Evolutionary conservation across 1,284 basidiomycete genomes (phyloP).

Genomic region (Apiotrichum montevideense): DNA sequence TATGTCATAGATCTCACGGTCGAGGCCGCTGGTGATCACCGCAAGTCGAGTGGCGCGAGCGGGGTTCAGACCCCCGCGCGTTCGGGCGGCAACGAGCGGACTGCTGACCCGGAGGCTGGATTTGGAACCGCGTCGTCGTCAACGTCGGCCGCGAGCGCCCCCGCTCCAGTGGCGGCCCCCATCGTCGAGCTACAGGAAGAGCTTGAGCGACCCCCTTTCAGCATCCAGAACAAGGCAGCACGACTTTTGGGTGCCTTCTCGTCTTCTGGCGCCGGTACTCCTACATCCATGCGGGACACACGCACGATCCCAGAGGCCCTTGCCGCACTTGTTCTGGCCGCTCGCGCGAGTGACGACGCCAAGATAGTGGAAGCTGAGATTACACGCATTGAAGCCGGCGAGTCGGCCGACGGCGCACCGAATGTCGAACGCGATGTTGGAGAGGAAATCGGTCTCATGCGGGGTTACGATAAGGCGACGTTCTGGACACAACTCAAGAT

Average conservation of each 20-base stretch:
- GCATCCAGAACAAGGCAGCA: constrained; percentile 66
- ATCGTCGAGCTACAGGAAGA: constrained; percentile 3
- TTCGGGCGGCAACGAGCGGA: constrained; percentile 15
- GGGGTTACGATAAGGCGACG: constrained; percentile 74
- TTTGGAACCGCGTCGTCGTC: background rate
- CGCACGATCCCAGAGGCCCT: constrained; percentile 60
- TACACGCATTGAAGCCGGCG: constrained; percentile 48
- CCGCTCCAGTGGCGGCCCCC: background rate
- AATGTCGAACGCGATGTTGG: constrained; percentile 39
- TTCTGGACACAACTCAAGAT: constrained; percentile 88
- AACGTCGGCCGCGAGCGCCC: background rate
- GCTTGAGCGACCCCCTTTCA: constrained; percentile 6
- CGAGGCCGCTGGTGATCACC: constrained; percentile 53
- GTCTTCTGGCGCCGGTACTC: constrained; percentile 41
- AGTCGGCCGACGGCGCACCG: constrained; percentile 34
- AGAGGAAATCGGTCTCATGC: constrained; percentile 59
- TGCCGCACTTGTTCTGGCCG: constrained; percentile 66
- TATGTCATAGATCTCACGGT: constrained; percentile 88
- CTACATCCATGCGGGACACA: constrained; percentile 37
- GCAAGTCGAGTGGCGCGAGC: constrained; percentile 28
- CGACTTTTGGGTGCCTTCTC: constrained; percentile 63
- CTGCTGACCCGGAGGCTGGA: constrained; percentile 12
- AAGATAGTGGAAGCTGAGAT: constrained; percentile 61
- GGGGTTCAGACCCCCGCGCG: constrained; percentile 9
- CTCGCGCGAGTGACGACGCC: constrained; percentile 63